Evolutionary conservation across 768 basidiomycete genomes (phyloP).

Genomic region (Pleurotus djamor): DNA sequence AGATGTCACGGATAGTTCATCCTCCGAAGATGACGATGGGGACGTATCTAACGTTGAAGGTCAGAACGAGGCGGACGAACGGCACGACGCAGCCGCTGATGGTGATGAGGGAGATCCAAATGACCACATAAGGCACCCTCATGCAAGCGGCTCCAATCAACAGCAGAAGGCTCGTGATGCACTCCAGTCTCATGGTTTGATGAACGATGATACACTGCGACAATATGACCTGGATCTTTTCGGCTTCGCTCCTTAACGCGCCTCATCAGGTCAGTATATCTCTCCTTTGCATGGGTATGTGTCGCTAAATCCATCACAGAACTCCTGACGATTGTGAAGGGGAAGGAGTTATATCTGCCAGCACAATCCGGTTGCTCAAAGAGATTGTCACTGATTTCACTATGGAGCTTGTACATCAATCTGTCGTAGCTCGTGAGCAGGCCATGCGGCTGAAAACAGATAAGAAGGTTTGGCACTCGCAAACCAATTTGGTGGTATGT

Average conservation of each 20-base stretch:
- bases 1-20: background rate
- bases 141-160: constrained; percentile 35
- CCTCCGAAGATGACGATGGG: background rate
- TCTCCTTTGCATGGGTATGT: background rate
- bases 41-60: background rate
- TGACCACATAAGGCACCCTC: constrained; percentile 12
- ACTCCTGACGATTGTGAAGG: constrained; percentile 11
- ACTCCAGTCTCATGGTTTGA: constrained; percentile 36
- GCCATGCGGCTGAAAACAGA: constrained; percentile 55
- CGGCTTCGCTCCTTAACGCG: constrained; percentile 35
- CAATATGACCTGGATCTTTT: constrained; percentile 47
- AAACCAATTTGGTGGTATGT: constrained; percentile 38
- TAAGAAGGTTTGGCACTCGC: constrained; percentile 57
- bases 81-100: background rate
- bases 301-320: background rate
- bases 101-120: constrained; percentile 4
- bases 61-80: background rate
- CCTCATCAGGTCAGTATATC: constrained; percentile 36
- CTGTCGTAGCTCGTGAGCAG: constrained; percentile 55
- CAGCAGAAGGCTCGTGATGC: constrained; percentile 40
- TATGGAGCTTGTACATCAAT: constrained; percentile 44
- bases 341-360: constrained; percentile 40
- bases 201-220: constrained; percentile 41
- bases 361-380: constrained; percentile 44
- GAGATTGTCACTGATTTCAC: constrained; percentile 49